Percentiles rank a stretch among this genome's conserved stretches.
phyloP scores from a whole-genome alignment of 345 rosid genomes.

The Aquilaria malaccensis region DNA sequence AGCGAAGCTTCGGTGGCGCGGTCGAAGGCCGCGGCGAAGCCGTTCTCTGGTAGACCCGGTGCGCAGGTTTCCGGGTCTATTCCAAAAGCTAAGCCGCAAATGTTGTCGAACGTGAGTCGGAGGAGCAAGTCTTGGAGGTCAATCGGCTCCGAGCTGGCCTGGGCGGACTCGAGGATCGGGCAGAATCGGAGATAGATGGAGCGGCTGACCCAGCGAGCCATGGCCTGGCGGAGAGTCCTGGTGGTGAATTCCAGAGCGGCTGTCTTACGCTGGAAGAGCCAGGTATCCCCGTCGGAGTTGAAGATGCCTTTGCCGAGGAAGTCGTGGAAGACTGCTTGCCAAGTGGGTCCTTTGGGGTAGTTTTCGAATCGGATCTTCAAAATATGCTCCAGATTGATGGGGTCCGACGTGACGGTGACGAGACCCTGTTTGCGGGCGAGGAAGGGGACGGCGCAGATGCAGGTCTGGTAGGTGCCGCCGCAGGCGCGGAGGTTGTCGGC shows the following conservation, averaged over 20 bases:
- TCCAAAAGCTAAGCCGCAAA: conserved; percentile 91
- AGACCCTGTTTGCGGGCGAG: conserved; percentile 82
- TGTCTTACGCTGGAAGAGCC: conserved; percentile 93
- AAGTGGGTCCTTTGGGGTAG: conserved; percentile 96
- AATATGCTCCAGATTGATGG: conserved; percentile 77
- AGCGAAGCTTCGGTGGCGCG: conserved; percentile 89
- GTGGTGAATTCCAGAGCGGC: conserved; percentile 98
- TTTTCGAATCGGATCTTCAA: conserved; percentile 82
- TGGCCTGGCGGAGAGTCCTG: conserved; percentile 92
- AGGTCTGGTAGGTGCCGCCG: conserved; percentile 97
- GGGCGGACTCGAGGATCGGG: conserved; percentile 64
- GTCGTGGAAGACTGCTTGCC: conserved; percentile 96
- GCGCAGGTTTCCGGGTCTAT: conserved; percentile 88
- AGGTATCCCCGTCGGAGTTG: conserved; percentile 90
- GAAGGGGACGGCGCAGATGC: conserved; percentile 85
- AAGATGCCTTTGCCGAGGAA: conserved; percentile 90
- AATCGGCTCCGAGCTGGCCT: conserved; percentile 36
- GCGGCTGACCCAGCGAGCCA: conserved; percentile 93
- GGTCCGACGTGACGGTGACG: conserved; percentile 97
- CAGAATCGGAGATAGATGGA: conserved; percentile 64
- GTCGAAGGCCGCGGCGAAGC: conserved; percentile 78
- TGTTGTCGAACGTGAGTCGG: conserved; percentile 91
- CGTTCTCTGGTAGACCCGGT: conserved; percentile 58
- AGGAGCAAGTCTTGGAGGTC: conserved; percentile 88
- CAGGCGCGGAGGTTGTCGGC: conserved; percentile 87